phyloP scores from a whole-genome alignment of 1,284 basidiomycete genomes.

The Coniferiporia sulphurascens region DNA sequence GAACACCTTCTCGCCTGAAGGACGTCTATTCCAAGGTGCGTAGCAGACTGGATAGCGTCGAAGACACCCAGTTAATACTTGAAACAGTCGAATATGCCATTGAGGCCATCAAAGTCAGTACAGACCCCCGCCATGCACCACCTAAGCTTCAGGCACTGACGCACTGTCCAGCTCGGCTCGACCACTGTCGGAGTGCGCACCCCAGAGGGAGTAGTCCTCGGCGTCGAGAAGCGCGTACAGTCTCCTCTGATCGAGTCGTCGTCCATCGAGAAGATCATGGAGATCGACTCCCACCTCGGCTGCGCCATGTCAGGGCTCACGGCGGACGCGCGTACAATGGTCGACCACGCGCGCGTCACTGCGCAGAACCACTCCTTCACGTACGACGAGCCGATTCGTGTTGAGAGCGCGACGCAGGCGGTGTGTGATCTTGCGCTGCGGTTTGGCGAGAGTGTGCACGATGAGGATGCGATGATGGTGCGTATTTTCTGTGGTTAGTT shows the following conservation, averaged over 20 bases:
- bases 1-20: constrained; percentile 98
- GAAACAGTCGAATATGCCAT: constrained; percentile 95
- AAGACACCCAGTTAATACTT: neutral
- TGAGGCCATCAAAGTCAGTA: constrained; percentile 88
- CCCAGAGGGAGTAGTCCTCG: constrained; percentile 86
- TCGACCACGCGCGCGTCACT: constrained; percentile 98
- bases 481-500: constrained; percentile 22
- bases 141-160: neutral
- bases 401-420: constrained; percentile 96
- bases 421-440: constrained; percentile 96
- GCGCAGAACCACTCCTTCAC: constrained; percentile 95
- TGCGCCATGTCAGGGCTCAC: constrained; percentile 99
- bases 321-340: constrained; percentile 98
- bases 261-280: constrained; percentile 99
- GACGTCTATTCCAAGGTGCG: constrained; percentile 85
- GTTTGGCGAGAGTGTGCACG: constrained; percentile 98
- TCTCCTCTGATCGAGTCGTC: constrained; percentile 93
- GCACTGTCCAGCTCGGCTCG: constrained; percentile 76
- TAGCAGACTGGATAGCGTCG: constrained; percentile 3
- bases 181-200: constrained; percentile 94
- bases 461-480: constrained; percentile 97
- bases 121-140: neutral
- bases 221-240: constrained; percentile 98
- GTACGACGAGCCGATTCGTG: constrained; percentile 95
- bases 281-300: constrained; percentile 94